These are phyloP conservation scores for Colletotrichum gloeosporioides DNA, from an alignment of 2,329 filamentous ascomycete species.

Conservation along the genomic window DNA sequence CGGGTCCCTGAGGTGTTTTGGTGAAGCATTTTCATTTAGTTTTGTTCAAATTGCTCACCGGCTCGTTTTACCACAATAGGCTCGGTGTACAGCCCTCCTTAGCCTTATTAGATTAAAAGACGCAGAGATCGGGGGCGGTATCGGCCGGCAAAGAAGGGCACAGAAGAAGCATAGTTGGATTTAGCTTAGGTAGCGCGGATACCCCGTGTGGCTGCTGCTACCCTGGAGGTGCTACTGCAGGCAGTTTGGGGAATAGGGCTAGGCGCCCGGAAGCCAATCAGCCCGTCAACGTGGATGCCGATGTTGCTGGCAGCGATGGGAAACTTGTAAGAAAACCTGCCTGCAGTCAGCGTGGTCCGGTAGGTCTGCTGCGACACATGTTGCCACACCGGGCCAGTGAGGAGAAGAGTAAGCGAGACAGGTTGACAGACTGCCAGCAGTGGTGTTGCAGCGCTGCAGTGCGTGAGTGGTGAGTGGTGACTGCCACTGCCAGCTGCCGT, in stretches of 20 bases:
- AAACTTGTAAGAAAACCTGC: neutral
- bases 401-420: neutral
- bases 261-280: neutral
- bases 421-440: neutral
- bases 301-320: neutral
- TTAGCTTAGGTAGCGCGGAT: neutral
- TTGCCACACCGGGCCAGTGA: constrained; percentile 4
- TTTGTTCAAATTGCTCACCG: neutral
- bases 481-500: neutral
- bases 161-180: neutral
- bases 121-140: neutral
- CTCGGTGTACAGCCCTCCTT: neutral
- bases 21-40: neutral
- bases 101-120: neutral
- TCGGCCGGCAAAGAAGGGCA: neutral
- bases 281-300: neutral
- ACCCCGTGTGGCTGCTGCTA: neutral
- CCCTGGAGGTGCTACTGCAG: neutral
- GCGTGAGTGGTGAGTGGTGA: neutral
- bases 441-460: neutral
- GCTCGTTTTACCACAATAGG: neutral
- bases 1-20: neutral
- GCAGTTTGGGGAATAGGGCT: neutral
- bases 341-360: neutral
- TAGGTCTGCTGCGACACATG: neutral